These are phyloP conservation scores for Alternaria burnsii DNA, from an alignment of 2,329 filamentous ascomycete genomes.

Conservation along the genomic window DNA sequence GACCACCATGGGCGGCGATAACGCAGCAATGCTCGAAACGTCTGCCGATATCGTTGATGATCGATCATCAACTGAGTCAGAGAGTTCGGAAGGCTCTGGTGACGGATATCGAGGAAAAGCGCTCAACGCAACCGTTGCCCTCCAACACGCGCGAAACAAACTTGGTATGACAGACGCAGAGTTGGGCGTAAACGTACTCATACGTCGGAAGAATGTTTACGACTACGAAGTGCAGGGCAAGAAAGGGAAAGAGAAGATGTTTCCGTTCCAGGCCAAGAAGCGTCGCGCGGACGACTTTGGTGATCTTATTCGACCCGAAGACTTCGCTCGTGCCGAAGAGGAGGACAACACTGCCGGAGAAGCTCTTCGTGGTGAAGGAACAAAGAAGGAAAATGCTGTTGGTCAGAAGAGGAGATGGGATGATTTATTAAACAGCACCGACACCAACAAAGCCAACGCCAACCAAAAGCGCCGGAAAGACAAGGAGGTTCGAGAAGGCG, in stretches of 20 bases:
- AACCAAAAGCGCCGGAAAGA: slow-evolving; percentile 68
- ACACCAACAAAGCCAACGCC: slow-evolving; percentile 50
- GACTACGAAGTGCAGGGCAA: slow-evolving; percentile 93
- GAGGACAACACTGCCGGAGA: slow-evolving; percentile 77
- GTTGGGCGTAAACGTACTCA: slow-evolving; percentile 86
- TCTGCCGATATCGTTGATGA: slow-evolving; percentile 81
- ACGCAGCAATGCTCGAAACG: slow-evolving; percentile 70
- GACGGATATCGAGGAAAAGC: slow-evolving; percentile 79
- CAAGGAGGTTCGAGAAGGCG: slow-evolving; percentile 38
- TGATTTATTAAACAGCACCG: slow-evolving; percentile 62
- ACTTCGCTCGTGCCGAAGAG: slow-evolving; percentile 92
- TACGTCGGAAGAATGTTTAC: slow-evolving; percentile 88
- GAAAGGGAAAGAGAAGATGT: slow-evolving; percentile 90
- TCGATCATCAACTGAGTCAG: slow-evolving; percentile 83
- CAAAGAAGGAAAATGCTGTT: slow-evolving; percentile 61
- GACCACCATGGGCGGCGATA: slow-evolving; percentile 75
- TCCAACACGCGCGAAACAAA: slow-evolving; percentile 82
- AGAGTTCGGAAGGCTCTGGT: slow-evolving; percentile 87
- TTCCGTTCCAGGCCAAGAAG: slow-evolving; percentile 82
- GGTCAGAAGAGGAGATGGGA: slow-evolving; percentile 97
- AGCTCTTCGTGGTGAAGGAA: slow-evolving; percentile 64
- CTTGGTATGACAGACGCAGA: slow-evolving; percentile 88
- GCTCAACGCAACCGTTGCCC: slow-evolving; percentile 84
- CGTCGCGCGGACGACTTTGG: slow-evolving; percentile 90
- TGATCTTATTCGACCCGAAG: slow-evolving; percentile 90